phyloP scores from a whole-genome alignment of 2,329 filamentous ascomycete genomes.

The Dichotomopilus funicola region DNA sequence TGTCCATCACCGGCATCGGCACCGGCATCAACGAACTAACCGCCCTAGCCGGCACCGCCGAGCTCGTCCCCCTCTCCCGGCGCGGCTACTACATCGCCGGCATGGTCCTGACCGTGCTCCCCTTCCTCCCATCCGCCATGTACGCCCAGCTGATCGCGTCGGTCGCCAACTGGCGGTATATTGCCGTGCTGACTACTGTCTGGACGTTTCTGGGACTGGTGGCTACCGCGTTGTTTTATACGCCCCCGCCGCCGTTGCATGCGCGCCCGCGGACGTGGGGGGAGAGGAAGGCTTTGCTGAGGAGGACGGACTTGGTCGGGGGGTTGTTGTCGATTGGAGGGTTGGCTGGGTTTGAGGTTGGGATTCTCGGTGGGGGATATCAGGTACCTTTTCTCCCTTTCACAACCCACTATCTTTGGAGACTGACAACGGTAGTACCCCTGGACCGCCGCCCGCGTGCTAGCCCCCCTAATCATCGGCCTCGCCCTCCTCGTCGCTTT shows the following conservation, averaged over 20 bases:
- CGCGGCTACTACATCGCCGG: slow-evolving; percentile 56
- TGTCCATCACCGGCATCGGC: slow-evolving; percentile 53
- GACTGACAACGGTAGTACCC: slow-evolving; percentile 23
- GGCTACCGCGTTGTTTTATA: slow-evolving; percentile 46
- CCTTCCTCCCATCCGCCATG: slow-evolving; percentile 56
- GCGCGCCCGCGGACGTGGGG: slow-evolving; percentile 35
- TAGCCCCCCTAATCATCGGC: slow-evolving; percentile 37
- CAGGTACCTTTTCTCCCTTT: slow-evolving; percentile 18
- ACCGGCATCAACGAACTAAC: slow-evolving; percentile 64
- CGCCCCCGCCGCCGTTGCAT: slow-evolving; percentile 47
- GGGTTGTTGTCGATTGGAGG: slow-evolving; percentile 44
- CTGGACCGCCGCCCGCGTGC: slow-evolving; percentile 34
- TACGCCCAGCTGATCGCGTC: slow-evolving; percentile 50
- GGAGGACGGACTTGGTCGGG: slow-evolving; percentile 44
- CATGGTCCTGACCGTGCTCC: slow-evolving; percentile 55
- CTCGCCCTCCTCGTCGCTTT: slow-evolving; percentile 32
- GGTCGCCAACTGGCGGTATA: slow-evolving; percentile 46
- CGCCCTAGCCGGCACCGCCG: slow-evolving; percentile 59
- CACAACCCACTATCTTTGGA: not conserved
- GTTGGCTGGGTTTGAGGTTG: slow-evolving; percentile 45
- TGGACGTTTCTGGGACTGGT: slow-evolving; percentile 48
- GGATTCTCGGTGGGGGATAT: slow-evolving; percentile 37
- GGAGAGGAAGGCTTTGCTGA: slow-evolving; percentile 35
- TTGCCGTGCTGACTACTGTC: slow-evolving; percentile 45
- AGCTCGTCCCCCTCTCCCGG: slow-evolving; percentile 59